These are phyloP conservation scores for Rhodotorula glutinis DNA, from an alignment of 1,284 basidiomycete genomes.

Conservation along the genomic window DNA sequence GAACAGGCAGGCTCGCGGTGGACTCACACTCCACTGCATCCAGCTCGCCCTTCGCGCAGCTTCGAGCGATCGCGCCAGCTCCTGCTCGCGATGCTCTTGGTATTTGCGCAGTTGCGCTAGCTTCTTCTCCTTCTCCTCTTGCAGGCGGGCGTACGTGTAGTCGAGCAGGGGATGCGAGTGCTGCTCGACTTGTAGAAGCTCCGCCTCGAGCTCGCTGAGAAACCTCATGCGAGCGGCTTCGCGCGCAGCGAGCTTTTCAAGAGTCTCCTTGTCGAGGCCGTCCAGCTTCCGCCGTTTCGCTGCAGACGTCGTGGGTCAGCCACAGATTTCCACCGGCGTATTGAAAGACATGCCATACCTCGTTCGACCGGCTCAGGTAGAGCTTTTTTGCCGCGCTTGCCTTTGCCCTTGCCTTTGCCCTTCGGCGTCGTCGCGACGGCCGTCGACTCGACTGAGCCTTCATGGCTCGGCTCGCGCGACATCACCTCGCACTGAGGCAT, in stretches of 20 bases:
- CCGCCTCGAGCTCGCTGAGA: conserved; percentile 26
- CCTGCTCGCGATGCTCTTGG: conserved; percentile 16
- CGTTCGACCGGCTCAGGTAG: conserved; percentile 17
- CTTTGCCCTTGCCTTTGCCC: conserved; percentile 8
- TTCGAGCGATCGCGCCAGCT: conserved; percentile 5
- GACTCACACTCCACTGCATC: conserved; percentile 25
- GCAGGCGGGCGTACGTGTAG: conserved; percentile 5
- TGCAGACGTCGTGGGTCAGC: background rate
- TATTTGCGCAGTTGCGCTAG: conserved; percentile 13
- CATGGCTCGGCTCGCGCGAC: conserved; percentile 20
- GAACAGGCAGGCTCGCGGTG: background rate
- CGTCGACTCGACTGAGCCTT: conserved; percentile 1
- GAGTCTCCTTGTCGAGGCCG: conserved; percentile 4
- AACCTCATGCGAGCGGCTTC: conserved; percentile 6
- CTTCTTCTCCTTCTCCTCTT: conserved; percentile 18
- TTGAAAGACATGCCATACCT: conserved; percentile 1
- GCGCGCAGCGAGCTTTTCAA: conserved; percentile 11
- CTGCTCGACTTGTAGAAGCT: conserved; percentile 13
- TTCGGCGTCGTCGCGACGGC: conserved; percentile 1
- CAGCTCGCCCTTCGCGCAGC: conserved; percentile 9
- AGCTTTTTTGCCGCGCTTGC: conserved; percentile 1
- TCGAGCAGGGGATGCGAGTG: conserved; percentile 31
- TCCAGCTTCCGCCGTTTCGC: conserved; percentile 29
- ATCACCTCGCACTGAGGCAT: background rate
- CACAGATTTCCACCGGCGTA: no score